Percentiles rank a stretch among this genome's conserved stretches.
Conservation (phyloP, 1,284 basidiomycete genomes). For the Coniophora puteana region DNA sequence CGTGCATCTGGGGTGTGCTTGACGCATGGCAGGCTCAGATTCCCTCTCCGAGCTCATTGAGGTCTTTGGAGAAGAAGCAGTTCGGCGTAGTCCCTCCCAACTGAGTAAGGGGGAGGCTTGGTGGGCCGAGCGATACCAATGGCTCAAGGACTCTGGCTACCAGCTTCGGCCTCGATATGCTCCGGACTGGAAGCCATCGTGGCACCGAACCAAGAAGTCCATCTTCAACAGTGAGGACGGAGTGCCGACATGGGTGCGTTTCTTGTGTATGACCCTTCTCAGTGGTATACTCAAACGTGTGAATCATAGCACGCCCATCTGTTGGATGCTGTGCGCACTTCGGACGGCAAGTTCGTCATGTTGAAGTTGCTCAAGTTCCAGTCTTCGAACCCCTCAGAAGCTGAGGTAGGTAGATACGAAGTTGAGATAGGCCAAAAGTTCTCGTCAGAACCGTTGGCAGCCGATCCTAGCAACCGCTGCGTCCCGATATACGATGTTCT, state of each 20-base stretch:
- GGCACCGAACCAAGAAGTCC: slow-evolving; percentile 17
- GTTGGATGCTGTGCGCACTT: slow-evolving; percentile 28
- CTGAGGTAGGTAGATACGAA: slow-evolving; percentile 27
- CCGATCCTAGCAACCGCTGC: slow-evolving; percentile 28
- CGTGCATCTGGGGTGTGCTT: background rate
- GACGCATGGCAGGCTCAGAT: background rate
- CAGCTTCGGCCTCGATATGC: slow-evolving; percentile 31
- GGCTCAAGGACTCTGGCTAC: slow-evolving; percentile 29
- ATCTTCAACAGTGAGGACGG: slow-evolving; percentile 18
- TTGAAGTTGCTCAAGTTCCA: slow-evolving; percentile 23
- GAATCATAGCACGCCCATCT: slow-evolving; percentile 10
- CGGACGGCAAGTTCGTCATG: slow-evolving; percentile 25
- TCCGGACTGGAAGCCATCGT: slow-evolving; percentile 34
- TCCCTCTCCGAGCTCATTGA: slow-evolving; percentile 3
- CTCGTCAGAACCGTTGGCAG: slow-evolving; percentile 11
- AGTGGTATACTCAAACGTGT: background rate
- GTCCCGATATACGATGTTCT: slow-evolving; percentile 31
- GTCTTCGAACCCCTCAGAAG: slow-evolving; percentile 19
- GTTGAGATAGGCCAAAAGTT: slow-evolving; percentile 23
- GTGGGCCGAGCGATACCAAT: slow-evolving; percentile 26
- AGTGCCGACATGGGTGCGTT: background rate
- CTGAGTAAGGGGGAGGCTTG: slow-evolving; percentile 11
- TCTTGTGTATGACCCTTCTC: slow-evolving; percentile 5
- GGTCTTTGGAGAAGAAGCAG: background rate
- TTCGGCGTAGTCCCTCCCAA: background rate